Conservation (phyloP, 148 eudicot genomes). For the Heliamphora exappendiculata region DNA sequence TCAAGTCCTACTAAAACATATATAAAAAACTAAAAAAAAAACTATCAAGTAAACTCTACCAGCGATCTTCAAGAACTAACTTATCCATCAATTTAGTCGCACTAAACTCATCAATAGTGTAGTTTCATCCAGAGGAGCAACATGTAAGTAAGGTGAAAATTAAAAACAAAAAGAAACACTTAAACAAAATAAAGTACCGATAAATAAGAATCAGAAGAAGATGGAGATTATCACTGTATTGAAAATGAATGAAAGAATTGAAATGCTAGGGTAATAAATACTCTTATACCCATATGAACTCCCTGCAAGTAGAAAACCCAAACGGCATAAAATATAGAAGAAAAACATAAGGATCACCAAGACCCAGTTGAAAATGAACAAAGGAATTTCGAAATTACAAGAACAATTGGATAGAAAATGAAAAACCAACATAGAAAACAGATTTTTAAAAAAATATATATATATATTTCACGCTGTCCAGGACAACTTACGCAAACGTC, state of each 20-base stretch:
- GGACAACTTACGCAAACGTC: too few species aligned
- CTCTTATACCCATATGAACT: neutral
- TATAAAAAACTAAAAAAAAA: neutral
- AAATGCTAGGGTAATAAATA: neutral
- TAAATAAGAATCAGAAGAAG: neutral
- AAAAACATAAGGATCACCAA: neutral
- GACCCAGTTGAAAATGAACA: neutral
- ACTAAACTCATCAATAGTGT: neutral
- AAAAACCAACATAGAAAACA: neutral
- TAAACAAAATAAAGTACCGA: neutral
- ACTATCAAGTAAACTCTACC: neutral
- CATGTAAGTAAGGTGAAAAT: neutral
- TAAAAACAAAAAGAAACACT: neutral
- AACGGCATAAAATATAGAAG: neutral
- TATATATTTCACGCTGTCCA: too few species aligned
- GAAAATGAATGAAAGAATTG: neutral
- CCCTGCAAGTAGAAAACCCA: neutral
- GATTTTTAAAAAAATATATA: too few species aligned
- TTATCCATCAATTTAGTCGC: neutral
- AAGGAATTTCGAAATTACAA: neutral
- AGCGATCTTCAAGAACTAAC: neutral
- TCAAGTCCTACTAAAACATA: neutral
- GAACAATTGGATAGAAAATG: neutral
- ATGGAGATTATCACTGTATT: neutral
- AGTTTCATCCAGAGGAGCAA: neutral